Base-by-base conservation (phyloP, 2,329 filamentous ascomycete species). In the Coleophoma crateriformis region DNA sequence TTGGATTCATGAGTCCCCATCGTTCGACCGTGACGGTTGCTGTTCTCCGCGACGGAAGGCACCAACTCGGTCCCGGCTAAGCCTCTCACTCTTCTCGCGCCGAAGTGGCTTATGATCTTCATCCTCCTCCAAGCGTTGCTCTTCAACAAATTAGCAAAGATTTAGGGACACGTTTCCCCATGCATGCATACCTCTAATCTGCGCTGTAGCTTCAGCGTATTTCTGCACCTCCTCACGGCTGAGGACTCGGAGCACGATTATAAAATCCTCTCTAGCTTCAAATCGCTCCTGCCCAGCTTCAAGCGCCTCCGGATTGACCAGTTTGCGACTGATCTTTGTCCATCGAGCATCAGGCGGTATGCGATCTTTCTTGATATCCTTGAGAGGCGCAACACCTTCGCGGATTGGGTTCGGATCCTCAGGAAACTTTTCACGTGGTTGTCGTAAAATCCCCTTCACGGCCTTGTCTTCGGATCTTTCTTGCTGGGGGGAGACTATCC, bases 321-420 rank as follows among this genome's bases (percentile, higher is more conserved):
- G 78, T 57, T 86, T 84, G 50, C 91, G 83, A 64, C 87, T 88
- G 63, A 97, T 91, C 71, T 94, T 95, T 43, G 91, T 96, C 91
- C 91, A 96, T 48, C 90, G 81, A 33, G 91, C 91, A 50, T 87
- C 88, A 0, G 84, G 70, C 0, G 87, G 87, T 33, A 90, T 88
- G 37, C 88, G 85, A 54, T 85, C 82, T 64, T 83, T 84, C 67
- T 86, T 84, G 45, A 88, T 84, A 64, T 95, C 90, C 69, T 95
- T 96, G 63, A 95, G 81, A n/a, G 91, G 91, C 2, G 91, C 90
- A 7, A 96, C 92, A 14, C 91, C 92, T 66, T 96, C 92, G 17
- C 91, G 81, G 34, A 95, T 77, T 0, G 89, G 86, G 57, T 90
- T 85, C 1, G 82, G 81, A 54, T 96, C 87, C 62, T 96, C 91